Evolutionary conservation across 2,329 filamentous ascomycete genomes (phyloP).

Genomic region (Pseudocercospora cruenta): DNA sequence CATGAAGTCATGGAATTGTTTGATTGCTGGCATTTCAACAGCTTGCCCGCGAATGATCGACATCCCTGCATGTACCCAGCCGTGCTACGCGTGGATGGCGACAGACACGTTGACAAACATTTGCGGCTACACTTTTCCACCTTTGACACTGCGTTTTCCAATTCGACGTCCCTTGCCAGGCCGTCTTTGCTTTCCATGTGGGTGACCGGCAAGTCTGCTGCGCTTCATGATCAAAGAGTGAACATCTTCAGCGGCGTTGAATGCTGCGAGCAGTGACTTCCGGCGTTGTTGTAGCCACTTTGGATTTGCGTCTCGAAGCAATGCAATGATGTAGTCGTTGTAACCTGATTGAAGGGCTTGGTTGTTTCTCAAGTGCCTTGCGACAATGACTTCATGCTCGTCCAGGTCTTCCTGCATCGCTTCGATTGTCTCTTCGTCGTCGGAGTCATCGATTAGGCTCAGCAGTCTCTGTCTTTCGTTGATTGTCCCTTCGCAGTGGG

Average conservation of each 20-base stretch:
- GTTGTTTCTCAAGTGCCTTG: neutral
- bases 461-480: neutral
- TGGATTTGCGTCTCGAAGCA: neutral
- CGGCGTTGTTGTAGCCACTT: neutral
- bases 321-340: neutral
- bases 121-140: neutral
- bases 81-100: neutral
- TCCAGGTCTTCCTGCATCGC: neutral
- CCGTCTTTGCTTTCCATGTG: neutral
- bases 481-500: neutral
- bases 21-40: neutral
- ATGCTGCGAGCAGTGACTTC: neutral
- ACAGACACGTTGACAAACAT: neutral
- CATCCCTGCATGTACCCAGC: neutral
- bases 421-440: neutral
- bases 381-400: neutral
- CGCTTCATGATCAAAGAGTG: neutral
- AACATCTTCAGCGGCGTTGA: neutral
- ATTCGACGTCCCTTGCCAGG: neutral
- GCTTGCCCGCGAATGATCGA: neutral
- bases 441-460: neutral
- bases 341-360: neutral
- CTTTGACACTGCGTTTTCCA: neutral
- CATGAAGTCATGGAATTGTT: neutral
- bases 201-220: neutral